Percentiles rank a stretch among this genome's conserved stretches.
These are phyloP conservation scores for Acanthamoeba sp. DNA, from an alignment of 208 protist genomes.

Conservation along the genomic window DNA sequence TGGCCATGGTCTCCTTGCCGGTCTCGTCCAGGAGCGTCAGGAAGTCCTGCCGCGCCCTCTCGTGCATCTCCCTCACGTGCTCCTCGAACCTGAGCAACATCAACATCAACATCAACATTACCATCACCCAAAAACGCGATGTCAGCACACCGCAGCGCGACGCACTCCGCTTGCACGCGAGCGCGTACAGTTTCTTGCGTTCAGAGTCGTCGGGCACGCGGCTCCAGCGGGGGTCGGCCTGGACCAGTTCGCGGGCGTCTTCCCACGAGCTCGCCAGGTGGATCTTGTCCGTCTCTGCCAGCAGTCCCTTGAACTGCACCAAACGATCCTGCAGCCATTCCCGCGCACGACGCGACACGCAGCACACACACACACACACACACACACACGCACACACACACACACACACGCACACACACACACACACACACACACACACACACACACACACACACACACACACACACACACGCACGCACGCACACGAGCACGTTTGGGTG, in stretches of 20 bases:
- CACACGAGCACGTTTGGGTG: too few relatives aligned
- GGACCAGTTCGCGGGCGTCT: neutral
- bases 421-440: too few relatives aligned
- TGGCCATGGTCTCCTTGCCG: slow-evolving; percentile 1
- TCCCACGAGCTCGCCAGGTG: neutral
- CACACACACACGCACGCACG: too few relatives aligned
- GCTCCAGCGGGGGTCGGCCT: neutral
- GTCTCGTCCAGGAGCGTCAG: neutral
- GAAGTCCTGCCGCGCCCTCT: neutral
- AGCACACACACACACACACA: too few relatives aligned
- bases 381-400: neutral
- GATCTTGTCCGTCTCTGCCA: slow-evolving; percentile 1
- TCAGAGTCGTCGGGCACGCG: neutral
- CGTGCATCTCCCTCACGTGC: neutral
- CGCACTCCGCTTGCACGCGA: too few relatives aligned
- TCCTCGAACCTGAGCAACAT: neutral
- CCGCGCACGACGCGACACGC: too few relatives aligned
- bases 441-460: neutral
- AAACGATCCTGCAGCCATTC: neutral
- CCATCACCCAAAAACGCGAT: neutral
- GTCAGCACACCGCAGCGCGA: too few relatives aligned
- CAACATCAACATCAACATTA: neutral
- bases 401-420: too few relatives aligned
- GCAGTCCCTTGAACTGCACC: neutral
- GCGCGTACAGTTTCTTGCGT: neutral